Base-by-base conservation (phyloP, 164 flowering plant species). In the Houttuynia cordata region DNA sequence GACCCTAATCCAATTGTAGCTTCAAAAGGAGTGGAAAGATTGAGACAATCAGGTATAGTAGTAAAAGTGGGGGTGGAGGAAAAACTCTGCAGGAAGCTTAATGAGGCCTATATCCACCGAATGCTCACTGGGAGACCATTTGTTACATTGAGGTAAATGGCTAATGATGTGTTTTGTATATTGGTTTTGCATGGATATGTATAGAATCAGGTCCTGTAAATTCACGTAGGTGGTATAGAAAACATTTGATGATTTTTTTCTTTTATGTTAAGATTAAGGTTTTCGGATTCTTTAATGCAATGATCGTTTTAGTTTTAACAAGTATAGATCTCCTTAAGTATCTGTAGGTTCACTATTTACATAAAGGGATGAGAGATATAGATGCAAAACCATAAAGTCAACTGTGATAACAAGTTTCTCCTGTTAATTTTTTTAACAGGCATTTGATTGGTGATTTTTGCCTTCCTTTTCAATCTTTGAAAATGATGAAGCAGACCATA, bases 1-100 rank as follows among this genome's bases (percentile, higher is more conserved):
- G 99, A 94, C 76, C 97, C 96, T 10, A 94, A 91, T 58, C 97
- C 97, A 18, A 76, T 88, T 67, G 97, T 94, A 24, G 84, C 87
- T 60, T 94, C 99, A 23, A 86, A 70, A 57, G 99, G 97, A 34
- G 70, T 94, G 52, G 75, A 78, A 50, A 81, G 70, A 64, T 71
- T 94, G 37, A 72, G 79, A 75, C 75, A 74, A 61, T 82, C 93
- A 18, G 99, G 97, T 56, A 82, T 93, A 59, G 79, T 81, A 50
- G 95, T 91, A 12, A 74, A 70, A 39, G 87, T 81, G 1, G 83
- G 93, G 7, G 83, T 90, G n/a, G 97, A 91, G 79, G 92, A 86
- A 74, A 88, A 85, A 51, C 45, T 80, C 60, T 93, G 97, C 80
- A 82, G 70, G 76, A 78, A 73, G 71, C 84, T 93, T 22, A 85